Evolutionary conservation across 2,329 filamentous ascomycete species (phyloP).

Genomic region (Calonectria pseudoturangicola): DNA sequence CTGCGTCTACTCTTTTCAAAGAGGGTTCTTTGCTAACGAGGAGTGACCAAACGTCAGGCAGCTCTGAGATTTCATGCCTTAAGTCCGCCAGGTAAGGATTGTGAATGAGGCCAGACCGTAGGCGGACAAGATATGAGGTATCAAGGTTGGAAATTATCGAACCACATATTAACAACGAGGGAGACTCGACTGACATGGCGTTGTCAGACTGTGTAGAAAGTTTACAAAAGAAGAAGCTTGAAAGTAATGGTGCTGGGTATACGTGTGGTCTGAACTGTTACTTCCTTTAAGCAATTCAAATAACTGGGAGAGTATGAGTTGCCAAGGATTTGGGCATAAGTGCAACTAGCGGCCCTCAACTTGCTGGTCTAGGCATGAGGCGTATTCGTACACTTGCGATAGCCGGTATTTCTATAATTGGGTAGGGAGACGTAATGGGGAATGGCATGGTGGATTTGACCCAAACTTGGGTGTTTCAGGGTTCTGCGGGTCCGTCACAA

Average conservation of each 20-base stretch:
- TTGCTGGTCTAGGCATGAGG: too few relatives aligned
- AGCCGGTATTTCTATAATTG: not conserved
- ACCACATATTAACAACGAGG: conserved; percentile 12
- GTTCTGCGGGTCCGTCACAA: not conserved
- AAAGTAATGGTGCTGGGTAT: not conserved
- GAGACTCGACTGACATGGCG: conserved; percentile 13
- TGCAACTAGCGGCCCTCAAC: not conserved
- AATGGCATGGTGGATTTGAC: not conserved
- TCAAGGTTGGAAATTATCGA: conserved; percentile 16
- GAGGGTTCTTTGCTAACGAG: not conserved
- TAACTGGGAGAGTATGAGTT: not conserved
- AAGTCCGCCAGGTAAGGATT: not conserved
- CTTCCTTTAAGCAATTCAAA: conserved; percentile 9
- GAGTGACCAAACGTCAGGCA: conserved; percentile 4
- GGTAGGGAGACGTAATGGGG: not conserved
- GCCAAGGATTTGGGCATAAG: not conserved
- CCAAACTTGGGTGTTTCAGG: not conserved
- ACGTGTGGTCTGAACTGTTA: not conserved
- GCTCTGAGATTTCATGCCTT: conserved; percentile 3
- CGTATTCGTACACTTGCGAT: not conserved
- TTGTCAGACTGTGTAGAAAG: not conserved
- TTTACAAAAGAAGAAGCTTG: not conserved
- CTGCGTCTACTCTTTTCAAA: conserved; percentile 4
- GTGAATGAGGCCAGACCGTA: conserved; percentile 7
- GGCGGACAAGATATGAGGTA: conserved; percentile 1